Percentiles rank a stretch among this genome's conserved stretches.
Conservation (phyloP, 352 stramenopile species). For the Globisporangium nagaii region DNA sequence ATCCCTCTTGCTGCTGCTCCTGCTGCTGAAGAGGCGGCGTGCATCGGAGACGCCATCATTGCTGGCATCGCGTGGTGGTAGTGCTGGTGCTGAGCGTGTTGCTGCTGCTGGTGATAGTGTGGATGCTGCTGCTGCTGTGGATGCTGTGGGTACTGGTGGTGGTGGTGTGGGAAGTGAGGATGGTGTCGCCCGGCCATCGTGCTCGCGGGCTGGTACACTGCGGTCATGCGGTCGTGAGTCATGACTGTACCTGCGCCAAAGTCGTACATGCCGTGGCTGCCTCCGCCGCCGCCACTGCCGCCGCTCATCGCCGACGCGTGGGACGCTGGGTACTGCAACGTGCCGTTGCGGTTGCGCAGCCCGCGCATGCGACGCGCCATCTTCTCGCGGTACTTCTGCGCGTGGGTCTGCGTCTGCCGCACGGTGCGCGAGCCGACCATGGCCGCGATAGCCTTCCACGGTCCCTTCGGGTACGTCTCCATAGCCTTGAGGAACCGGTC, state of each 20-base stretch:
- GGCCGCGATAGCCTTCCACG: constrained; percentile 17
- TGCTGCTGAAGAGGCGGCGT: too few species aligned
- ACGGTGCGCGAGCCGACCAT: constrained; percentile 19
- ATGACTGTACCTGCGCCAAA: neutral
- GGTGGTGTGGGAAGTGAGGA: constrained; percentile 4
- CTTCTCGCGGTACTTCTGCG: constrained; percentile 31
- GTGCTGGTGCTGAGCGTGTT: constrained; percentile 1
- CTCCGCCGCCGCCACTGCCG: neutral
- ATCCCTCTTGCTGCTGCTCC: too few species aligned
- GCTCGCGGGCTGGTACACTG: constrained; percentile 2
- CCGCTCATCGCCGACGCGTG: neutral
- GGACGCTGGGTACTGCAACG: constrained; percentile 7
- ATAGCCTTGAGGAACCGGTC: constrained; percentile 18
- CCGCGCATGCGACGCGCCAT: constrained; percentile 14
- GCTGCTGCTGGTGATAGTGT: neutral
- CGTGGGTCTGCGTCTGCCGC: constrained; percentile 25
- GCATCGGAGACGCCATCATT: neutral
- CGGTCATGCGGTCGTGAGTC: constrained; percentile 4
- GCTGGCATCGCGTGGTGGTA: constrained; percentile 1
- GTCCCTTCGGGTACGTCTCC: constrained; percentile 18
- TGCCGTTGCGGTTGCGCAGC: constrained; percentile 12
- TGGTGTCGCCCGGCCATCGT: neutral
- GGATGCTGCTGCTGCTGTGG: neutral
- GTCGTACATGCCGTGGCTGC: neutral
- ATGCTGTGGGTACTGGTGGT: neutral